Base-by-base conservation (phyloP, 2,329 filamentous ascomycete genomes). In the Talaromyces sp. region DNA sequence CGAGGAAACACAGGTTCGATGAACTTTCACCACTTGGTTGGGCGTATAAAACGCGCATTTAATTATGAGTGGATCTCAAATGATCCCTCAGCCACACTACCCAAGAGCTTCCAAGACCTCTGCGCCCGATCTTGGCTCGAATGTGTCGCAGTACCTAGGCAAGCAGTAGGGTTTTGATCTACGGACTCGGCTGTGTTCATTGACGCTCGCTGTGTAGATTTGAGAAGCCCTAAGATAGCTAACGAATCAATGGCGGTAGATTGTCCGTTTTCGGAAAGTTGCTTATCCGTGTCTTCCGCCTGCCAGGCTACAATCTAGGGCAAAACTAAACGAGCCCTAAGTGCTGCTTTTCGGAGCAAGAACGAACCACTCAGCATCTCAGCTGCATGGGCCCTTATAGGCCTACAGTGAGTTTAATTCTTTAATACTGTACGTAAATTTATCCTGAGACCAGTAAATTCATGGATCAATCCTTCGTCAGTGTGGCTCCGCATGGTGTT, bases 31-130 rank as follows among this genome's bases (percentile, higher is more conserved):
- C 50, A 56, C 27, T 7, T 7, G 7, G 6, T 31, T 56, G 50
- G 50, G 50, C 50, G n/a, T 56, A 22, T 37, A 56, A 56, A 37
- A 37, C 11, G 50, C 31, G 11, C 47, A 9, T 52, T 9, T 49
- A 8, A 49, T 25, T 25, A 10, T 8, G 15, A 37, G n/a, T 35
- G 31, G 31, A 56, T 35, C 50, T 5, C 17, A 4, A 11, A 9
- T 2, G 50, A n/a, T 33, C 27, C 10, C 33, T 56, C 37, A 56
- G 50, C 50, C 50, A 56, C 50, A 13, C 17, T 37, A 56, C 11
- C 47, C 50, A 56, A 56, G 50, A 56, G 37, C 22, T 52, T 52
- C 49, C 49, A 52, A 33, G 49, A 52, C 49, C 25, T 37, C 50
- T 54, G 27, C 17, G 31, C 50, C n/a, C n/a, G 50, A 22, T 54